Base-by-base conservation (phyloP, 163 green algal genomes). In the Scenedesmus sp. region DNA sequence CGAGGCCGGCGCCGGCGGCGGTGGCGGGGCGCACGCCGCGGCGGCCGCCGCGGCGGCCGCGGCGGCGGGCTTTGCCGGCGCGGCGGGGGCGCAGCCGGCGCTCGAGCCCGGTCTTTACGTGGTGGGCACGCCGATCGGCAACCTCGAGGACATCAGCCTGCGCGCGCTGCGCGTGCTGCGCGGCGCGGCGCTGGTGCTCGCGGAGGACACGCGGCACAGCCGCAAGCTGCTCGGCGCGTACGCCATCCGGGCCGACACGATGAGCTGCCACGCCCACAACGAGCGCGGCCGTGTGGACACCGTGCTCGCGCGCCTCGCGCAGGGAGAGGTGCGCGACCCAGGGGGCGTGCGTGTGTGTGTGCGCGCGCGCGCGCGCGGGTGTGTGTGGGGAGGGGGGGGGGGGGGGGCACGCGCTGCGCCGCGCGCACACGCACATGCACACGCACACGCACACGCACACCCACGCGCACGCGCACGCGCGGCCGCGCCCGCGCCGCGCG, bases 251-350 rank as follows among this genome's bases (percentile, higher is more conserved):
- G 83, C 77, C 0, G 70, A 67, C 15, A 83, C 94, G 17, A 33
- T 89, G 31, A 93, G 85, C 86, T 95, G 84, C 72, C 94, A 98
- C 69, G 82, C 86, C 45, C 93, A 97, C 87, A 98, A 98, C 53
- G 92, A 98, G 84, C 63, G 70, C n/a, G 63, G 62, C 48, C 51
- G 74, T 36, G 39, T 78, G 45, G 66, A 62, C 17, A 29, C 84
- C 70, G 82, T 96, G 45, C 50, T 95, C 44, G 53, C 84, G 33
- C 81, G 83, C 18, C 63, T 97, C 42, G 42, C 80, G 45, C n/a
- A 50, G n/a, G 92, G 91, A 0, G 84, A 91, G 83, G 85, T 90
- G 77, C 1, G 54, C 24, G 39, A n/a, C n/a, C n/a, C n/a, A n/a
- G n/a, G n/a, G n/a, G n/a, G n/a, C n/a, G 10, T 22, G 26, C 26